Evolutionary conservation across 257 asterid species (phyloP), one percentile per base, ranked within the genome.

Genomic region (Euphrasia confusa): DNA sequence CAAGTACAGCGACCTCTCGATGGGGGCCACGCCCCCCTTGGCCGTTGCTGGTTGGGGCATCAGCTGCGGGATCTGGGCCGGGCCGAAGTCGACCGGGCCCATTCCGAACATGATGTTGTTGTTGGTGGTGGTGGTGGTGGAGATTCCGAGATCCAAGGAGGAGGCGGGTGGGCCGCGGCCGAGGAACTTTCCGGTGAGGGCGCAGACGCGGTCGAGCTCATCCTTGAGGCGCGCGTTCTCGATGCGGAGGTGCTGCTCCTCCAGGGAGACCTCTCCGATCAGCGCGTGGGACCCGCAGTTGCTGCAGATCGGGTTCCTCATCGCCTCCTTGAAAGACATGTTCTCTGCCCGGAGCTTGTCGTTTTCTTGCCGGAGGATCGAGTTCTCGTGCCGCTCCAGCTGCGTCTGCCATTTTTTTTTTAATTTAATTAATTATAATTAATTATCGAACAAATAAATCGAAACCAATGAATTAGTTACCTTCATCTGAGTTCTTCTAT

Each of bases 401-500:
- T 79, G 91, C 1, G 88, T 77, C 91, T 83, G 72, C 18, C 11
- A 9, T 4, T n/a, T 5, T 3, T 27, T 27, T 1, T 27, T 28
- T 4, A 28, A 28, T 2, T 7, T 26, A 6, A 21, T 21, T 28
- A 28, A 2, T 28, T 28, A 28, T 28, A n/a, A n/a, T n/a, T n/a
- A n/a, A n/a, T n/a, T n/a, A n/a, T n/a, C n/a, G n/a, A n/a, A n/a
- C n/a, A n/a, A n/a, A n/a, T n/a, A n/a, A n/a, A n/a, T 21, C 24
- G 33, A 30, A 30, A 30, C 3, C 3, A 4, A 30, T 30, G 0
- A 30, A 1, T 1, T 28, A 28, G 3, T 30, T 30, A 30, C 33
- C 88, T 81, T 83, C 90, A 78, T 81, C 64, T 83, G 90, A 64
- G 90, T 83, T 54, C 90, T 52, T 61, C 90, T 60, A 68, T 83